Percentiles rank a stretch among this genome's conserved stretches.
phyloP scores from a whole-genome alignment of 2,329 filamentous ascomycete species.

The Botrytis fragariae region DNA sequence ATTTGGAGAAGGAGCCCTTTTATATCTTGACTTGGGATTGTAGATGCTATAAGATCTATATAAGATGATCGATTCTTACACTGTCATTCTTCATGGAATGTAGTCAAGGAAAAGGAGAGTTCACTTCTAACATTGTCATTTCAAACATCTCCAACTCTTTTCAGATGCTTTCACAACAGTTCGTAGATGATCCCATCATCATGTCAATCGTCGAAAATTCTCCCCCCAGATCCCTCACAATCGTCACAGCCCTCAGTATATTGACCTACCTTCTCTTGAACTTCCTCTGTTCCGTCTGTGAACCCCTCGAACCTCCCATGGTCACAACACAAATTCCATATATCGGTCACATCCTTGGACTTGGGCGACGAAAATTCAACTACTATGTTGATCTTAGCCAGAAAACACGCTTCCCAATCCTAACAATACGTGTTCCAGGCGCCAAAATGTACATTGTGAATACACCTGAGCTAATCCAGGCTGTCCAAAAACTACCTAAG shows the following conservation, averaged over 20 bases:
- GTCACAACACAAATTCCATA: conserved; percentile 17
- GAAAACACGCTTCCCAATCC: conserved; percentile 38
- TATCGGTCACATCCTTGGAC: conserved; percentile 19
- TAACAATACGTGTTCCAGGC: conserved; percentile 44
- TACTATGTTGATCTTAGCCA: conserved; percentile 23
- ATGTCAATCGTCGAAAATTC: not conserved
- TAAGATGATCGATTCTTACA: not conserved
- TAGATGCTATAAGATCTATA: not conserved
- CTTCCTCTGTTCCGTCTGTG: not conserved
- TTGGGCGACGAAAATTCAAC: conserved; percentile 17
- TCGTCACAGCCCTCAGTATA: not conserved
- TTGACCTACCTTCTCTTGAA: not conserved
- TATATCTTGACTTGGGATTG: not conserved
- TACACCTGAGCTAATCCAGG: conserved; percentile 40
- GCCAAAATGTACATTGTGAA: conserved; percentile 45
- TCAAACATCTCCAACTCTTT: not conserved
- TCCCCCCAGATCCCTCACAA: no score
- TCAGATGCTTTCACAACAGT: not conserved
- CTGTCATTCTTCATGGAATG: not conserved
- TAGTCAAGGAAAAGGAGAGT: no score
- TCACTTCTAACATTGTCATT: not conserved
- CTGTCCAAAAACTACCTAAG: conserved; percentile 42
- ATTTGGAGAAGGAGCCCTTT: not conserved
- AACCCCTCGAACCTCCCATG: not conserved
- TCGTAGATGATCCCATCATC: not conserved